Percentiles rank a stretch among this genome's conserved stretches.
phyloP scores from a whole-genome alignment of 768 basidiomycete genomes.

The Terana coerulea region DNA sequence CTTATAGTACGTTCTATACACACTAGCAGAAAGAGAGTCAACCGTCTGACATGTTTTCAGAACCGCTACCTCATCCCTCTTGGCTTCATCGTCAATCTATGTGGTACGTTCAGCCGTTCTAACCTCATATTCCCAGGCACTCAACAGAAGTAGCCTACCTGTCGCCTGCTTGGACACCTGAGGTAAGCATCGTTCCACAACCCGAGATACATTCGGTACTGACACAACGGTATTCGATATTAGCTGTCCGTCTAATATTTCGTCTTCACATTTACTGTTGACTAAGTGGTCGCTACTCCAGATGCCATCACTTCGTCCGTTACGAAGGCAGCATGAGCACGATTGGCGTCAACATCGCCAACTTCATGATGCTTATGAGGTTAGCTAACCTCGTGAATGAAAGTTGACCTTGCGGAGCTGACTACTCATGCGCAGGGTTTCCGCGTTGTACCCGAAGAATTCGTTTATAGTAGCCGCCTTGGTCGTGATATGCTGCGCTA shows the following conservation, averaged over 20 bases:
- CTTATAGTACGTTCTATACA: slow-evolving; percentile 26
- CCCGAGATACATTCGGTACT: too few relatives aligned
- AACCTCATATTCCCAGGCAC: too few relatives aligned
- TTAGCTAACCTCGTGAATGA: slow-evolving; percentile 19
- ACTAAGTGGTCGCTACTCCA: too few relatives aligned
- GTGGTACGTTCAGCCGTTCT: slow-evolving; percentile 20
- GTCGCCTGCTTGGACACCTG: slow-evolving; percentile 13
- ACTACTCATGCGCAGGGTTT: too few relatives aligned
- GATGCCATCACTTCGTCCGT: slow-evolving; percentile 27
- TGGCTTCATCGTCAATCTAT: slow-evolving; percentile 55
- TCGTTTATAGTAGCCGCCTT: too few relatives aligned
- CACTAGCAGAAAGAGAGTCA: neutral
- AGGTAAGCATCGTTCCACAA: slow-evolving; percentile 20
- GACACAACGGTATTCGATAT: too few relatives aligned
- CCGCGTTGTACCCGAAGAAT: too few relatives aligned
- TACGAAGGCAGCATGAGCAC: slow-evolving; percentile 42
- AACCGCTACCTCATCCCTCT: slow-evolving; percentile 64
- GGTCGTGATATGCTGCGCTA: too few relatives aligned
- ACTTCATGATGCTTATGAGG: slow-evolving; percentile 57
- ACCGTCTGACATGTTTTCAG: too few relatives aligned
- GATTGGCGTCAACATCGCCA: slow-evolving; percentile 47
- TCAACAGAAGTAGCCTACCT: slow-evolving; percentile 23
- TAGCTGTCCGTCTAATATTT: too few relatives aligned
- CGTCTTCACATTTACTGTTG: too few relatives aligned
- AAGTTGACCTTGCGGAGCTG: too few relatives aligned